Evolutionary conservation across 352 stramenopile genomes (phyloP), one percentile per base, ranked within the genome.

Genomic region (Stephanocyclus meneghinianus): DNA sequence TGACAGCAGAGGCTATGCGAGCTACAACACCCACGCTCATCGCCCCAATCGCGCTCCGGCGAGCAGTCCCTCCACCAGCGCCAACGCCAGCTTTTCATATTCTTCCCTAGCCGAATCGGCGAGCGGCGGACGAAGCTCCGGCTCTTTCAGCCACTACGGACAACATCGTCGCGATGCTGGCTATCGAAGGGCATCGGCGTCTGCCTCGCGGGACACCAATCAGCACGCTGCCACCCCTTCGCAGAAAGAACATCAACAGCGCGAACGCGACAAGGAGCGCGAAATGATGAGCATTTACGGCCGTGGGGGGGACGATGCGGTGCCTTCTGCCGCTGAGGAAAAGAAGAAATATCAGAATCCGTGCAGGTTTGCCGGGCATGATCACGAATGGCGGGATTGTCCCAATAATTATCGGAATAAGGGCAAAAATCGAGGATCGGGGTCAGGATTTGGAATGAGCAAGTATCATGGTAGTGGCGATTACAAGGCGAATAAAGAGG

Each of bases 391-490:
- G 76, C 74, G 76, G 29, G 69, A 83, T 50, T 83, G 76, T 69
- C 76, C 76, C 9, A 83, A 83, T 63, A 83, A 83, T 47, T 83
- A 67, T 37, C 69, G 76, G 0, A 83, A 83, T 63, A 83, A 83
- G 44, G 77, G 77, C 26, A 83, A 61, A 61, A 18, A 75, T 35
- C 35, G 65, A 11, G 40, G 55, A 35, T 51, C 29, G 29, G 29
- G 45, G 16, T 56, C 29, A 9, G 30, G 50, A 30, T 32, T 50
- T 5, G 32, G 13, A n/a, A 35, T 9, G 15, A 50, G n/a, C n/a
- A 53, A 53, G n/a, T 53, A 21, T 53, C 11, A 53, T 10, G 45
- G 32, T 7, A 40, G 32, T 40, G 32, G 13, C 2, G 45, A 53
- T 21, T 53, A 21, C 45, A 53, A 53, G n/a, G 9, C 13, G 45